Evolutionary conservation across 2,329 filamentous ascomycete genomes (phyloP), one percentile per base, ranked within the genome.

Genomic region (Venturia effusa): DNA sequence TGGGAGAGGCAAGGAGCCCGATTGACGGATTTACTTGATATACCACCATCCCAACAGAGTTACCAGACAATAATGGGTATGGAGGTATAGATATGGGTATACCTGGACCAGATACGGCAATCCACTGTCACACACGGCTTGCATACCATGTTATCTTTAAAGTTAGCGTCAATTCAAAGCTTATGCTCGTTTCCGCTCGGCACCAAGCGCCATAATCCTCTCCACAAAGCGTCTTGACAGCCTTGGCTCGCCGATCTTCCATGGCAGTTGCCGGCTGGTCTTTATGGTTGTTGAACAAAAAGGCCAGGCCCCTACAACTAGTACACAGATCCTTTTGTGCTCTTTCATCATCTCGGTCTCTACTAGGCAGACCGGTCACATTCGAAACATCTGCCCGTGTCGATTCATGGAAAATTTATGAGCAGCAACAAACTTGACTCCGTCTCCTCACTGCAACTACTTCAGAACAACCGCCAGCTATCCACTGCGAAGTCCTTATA

Each of bases 181-280:
- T 57, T 57, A 34, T 51, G 45, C 45, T 27, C 45, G 45, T 51
- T 51, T 51, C 45, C 45, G 45, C 51, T 57, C 51, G 51, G 51
- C 51, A 17, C 51, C 15, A 57, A 30, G 30, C 51, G 30, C 51
- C 51, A 57, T 30, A 34, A 34, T 34, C 34, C 15, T 30, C 51
- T 57, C 51, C 24, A n/a, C 51, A 57, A 34, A 57, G 51, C 51
- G 51, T 57, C 51, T 34, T 37, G 51, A 51, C 51, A 4, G 51
- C 8, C 51, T 57, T 57, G 51, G 51, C 51, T 34, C 8, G 51
- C 51, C 51, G 51, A 57, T 57, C 51, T 27, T 34, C 7, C 27
- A 51, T 57, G 51, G 51, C 30, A 34, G 27, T 57, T 19, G 27
- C 51, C 51, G 51, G 30, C 30, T 8, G 51, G 7, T 3, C 27